Percentiles rank a stretch among this genome's conserved stretches.
phyloP scores from a whole-genome alignment of 139 green algal species.

The Haematococcus lacustris region DNA sequence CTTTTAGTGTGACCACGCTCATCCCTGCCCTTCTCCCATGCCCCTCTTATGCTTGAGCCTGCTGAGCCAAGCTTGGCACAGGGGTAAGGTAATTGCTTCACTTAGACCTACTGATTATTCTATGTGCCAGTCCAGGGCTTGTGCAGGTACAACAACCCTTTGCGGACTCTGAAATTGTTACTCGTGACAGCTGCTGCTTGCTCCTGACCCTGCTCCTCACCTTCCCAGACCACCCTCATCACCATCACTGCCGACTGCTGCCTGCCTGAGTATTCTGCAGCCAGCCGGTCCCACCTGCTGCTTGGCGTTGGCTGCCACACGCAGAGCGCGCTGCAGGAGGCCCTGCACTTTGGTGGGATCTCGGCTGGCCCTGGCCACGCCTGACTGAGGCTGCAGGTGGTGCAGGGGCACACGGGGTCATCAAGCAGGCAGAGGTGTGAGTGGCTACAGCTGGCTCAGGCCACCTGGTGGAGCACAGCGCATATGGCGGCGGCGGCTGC shows the following conservation, averaged over 20 bases:
- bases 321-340: constrained; percentile 73
- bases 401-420: background rate
- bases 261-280: constrained; percentile 3
- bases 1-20: background rate
- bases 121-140: background rate
- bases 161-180: too few relatives aligned
- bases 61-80: background rate
- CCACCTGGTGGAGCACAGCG: too few relatives aligned
- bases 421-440: background rate
- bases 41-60: background rate
- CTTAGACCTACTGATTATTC: background rate
- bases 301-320: constrained; percentile 70
- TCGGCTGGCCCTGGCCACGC: background rate
- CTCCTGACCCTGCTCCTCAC: background rate
- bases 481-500: too few relatives aligned
- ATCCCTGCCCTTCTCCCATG: too few relatives aligned
- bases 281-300: constrained; percentile 39
- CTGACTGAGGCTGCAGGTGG: background rate
- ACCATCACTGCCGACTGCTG: constrained; percentile 33
- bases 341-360: constrained; percentile 52
- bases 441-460: too few relatives aligned
- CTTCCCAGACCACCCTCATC: constrained; percentile 9
- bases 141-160: background rate
- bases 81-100: background rate
- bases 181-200: background rate